These are phyloP conservation scores for Melaleuca quinquenervia DNA, from an alignment of 345 rosid species.

Conservation along the genomic window DNA sequence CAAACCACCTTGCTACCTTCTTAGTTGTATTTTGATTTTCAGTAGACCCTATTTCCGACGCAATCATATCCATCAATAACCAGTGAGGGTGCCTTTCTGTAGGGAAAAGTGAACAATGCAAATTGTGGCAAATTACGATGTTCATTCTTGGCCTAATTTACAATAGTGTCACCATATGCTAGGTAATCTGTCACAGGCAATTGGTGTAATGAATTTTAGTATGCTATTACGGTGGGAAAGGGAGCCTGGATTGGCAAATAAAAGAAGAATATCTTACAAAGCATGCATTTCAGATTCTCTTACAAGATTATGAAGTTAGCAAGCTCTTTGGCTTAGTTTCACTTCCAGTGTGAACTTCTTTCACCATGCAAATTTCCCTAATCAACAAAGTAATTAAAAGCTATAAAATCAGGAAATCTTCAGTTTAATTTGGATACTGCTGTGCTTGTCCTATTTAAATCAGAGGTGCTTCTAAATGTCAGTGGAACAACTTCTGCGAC, in stretches of 20 bases:
- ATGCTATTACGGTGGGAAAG: not conserved
- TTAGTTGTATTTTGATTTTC: not conserved
- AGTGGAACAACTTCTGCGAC: not conserved
- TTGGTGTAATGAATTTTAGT: not conserved
- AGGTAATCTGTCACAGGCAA: not conserved
- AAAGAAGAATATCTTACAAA: not conserved
- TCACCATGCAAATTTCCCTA: not conserved
- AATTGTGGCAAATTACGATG: not conserved
- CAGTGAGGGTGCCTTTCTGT: not conserved
- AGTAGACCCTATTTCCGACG: not conserved
- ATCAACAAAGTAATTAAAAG: not conserved
- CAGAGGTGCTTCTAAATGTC: not conserved
- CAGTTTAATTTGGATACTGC: not conserved
- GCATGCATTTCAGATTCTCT: not conserved
- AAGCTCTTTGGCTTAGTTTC: not conserved
- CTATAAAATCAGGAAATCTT: not conserved
- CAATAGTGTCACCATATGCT: not conserved
- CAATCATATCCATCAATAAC: not conserved
- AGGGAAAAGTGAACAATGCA: not conserved
- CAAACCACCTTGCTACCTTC: not conserved
- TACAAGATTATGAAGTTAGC: not conserved
- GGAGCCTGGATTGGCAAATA: not conserved
- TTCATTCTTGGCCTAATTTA: not conserved
- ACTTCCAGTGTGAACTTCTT: not conserved
- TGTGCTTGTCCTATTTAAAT: not conserved